Percentiles rank a stretch among this genome's conserved stretches.
These are phyloP conservation scores for Phycomyces blakesleeanus DNA, from an alignment of 192 early-diverging fungal species.

Conservation along the genomic window DNA sequence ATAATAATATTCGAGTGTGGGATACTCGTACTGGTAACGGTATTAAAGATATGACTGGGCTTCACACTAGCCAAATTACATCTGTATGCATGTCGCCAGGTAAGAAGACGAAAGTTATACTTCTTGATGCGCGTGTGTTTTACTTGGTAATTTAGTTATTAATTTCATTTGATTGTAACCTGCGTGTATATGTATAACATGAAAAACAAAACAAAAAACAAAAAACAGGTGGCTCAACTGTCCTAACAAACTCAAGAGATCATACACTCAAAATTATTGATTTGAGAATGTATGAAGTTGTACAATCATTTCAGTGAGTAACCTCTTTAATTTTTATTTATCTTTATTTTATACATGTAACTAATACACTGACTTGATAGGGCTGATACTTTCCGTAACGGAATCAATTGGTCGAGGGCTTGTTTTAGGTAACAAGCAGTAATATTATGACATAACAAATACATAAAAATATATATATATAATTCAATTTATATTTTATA, in stretches of 20 bases:
- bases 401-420: conserved; percentile 86
- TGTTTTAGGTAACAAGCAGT: conserved; percentile 56
- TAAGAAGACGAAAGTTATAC: conserved; percentile 25
- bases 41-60: conserved; percentile 77
- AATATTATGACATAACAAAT: neutral
- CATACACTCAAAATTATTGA: conserved; percentile 88
- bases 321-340: conserved; percentile 14
- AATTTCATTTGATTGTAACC: too few species aligned
- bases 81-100: conserved; percentile 71
- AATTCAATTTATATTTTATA: neutral
- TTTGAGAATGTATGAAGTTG: conserved; percentile 67
- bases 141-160: too few species aligned
- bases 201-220: too few species aligned
- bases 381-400: conserved; percentile 75
- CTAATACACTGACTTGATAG: too few species aligned
- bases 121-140: too few species aligned
- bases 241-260: conserved; percentile 93
- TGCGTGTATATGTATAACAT: too few species aligned
- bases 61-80: conserved; percentile 89
- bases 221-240: conserved; percentile 54
- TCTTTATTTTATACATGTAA: conserved; percentile 2
- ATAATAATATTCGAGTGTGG: conserved; percentile 91
- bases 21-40: conserved; percentile 78
- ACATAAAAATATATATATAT: neutral
- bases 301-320: conserved; percentile 59